Conservation (phyloP, 306 rosid genomes). For the Mucuna pruriens region DNA sequence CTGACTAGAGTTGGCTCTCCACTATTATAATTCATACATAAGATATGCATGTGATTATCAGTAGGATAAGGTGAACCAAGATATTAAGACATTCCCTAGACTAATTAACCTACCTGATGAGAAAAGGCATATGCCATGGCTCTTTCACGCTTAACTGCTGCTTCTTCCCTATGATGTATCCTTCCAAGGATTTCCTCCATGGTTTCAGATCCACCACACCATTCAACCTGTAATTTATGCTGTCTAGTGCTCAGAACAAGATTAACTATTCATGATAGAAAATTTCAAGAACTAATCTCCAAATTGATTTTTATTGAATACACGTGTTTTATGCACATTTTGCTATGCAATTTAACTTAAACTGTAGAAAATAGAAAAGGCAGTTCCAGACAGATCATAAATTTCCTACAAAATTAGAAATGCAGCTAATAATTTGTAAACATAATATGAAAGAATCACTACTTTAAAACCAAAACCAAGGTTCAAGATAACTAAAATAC, state of each 20-base stretch:
- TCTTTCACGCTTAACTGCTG: constrained; percentile 91
- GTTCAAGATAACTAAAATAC: not conserved
- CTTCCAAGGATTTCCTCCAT: constrained; percentile 79
- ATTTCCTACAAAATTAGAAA: not conserved
- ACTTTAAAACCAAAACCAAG: constrained; percentile 10
- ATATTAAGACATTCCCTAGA: constrained; percentile 8
- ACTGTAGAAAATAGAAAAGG: not conserved
- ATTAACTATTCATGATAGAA: not conserved
- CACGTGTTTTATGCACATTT: not conserved
- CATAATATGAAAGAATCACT: not conserved
- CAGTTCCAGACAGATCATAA: not conserved
- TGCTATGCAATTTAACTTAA: not conserved
- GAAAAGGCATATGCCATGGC: constrained; percentile 99
- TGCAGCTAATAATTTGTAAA: not conserved
- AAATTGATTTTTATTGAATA: not conserved
- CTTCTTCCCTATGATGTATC: constrained; percentile 94
- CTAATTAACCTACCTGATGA: constrained; percentile 74
- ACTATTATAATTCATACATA: constrained; percentile 61
- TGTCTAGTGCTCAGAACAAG: constrained; percentile 34
- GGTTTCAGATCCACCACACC: constrained; percentile 85
- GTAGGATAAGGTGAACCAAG: constrained; percentile 25
- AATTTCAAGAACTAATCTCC: not conserved
- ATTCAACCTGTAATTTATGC: constrained; percentile 67
- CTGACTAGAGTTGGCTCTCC: constrained; percentile 93
- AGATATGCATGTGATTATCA: constrained; percentile 40